Evolutionary conservation across 768 basidiomycete species (phyloP).

Genomic region (Collybia sp.): DNA sequence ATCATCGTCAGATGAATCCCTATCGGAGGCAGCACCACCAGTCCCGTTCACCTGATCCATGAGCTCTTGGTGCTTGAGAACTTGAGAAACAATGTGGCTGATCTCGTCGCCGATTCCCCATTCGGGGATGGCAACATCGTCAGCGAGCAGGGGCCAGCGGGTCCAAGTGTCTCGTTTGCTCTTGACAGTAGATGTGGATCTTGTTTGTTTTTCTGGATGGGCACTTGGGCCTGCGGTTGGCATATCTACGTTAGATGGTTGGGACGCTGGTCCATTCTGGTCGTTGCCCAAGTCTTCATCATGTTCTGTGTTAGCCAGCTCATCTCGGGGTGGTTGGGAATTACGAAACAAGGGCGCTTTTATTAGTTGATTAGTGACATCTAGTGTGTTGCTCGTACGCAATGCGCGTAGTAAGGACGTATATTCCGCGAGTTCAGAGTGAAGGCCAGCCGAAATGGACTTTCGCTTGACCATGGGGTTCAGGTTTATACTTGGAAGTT

Average conservation of each 20-base stretch:
- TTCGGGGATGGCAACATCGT: constrained; percentile 62
- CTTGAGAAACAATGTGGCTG: constrained; percentile 34
- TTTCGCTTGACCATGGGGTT: constrained; percentile 24
- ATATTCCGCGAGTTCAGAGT: constrained; percentile 66
- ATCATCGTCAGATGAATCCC: no score
- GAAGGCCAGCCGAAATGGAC: constrained; percentile 51
- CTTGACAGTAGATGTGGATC: constrained; percentile 1
- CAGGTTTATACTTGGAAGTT: constrained; percentile 7
- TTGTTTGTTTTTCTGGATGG: constrained; percentile 14
- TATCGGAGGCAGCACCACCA: background rate
- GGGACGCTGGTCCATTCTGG: background rate
- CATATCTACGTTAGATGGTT: background rate
- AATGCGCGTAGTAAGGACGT: constrained; percentile 60
- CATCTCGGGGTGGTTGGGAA: constrained; percentile 11
- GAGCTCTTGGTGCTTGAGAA: constrained; percentile 23
- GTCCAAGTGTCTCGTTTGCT: constrained; percentile 57
- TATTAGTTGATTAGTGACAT: constrained; percentile 51
- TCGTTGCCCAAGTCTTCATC: constrained; percentile 19
- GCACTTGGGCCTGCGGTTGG: constrained; percentile 3
- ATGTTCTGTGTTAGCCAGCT: constrained; percentile 19
- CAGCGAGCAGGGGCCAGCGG: constrained; percentile 64
- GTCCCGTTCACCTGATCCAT: background rate
- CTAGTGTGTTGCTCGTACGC: constrained; percentile 51
- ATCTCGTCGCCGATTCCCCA: constrained; percentile 74
- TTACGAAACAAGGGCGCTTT: constrained; percentile 8